Evolutionary conservation across 176 grass and related monocot genomes (phyloP), one percentile per base, ranked within the genome.

Genomic region (Musa itinerans): DNA sequence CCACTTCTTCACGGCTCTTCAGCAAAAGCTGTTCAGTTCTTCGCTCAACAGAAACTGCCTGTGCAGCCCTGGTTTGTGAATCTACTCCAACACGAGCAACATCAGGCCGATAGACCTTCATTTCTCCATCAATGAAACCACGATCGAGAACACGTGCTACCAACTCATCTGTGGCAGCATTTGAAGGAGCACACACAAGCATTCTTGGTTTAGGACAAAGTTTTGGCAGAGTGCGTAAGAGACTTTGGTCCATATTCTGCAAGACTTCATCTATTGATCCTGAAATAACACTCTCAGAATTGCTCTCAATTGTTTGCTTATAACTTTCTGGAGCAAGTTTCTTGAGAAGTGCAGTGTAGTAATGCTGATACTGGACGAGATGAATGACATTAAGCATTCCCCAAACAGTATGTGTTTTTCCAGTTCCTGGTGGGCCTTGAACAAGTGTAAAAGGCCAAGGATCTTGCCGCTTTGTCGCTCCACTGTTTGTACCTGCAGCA

Each of bases 371-470:
- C 69, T 99, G 96, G 50, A 99, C 96, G 61, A 99, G 85, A 89
- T 99, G 96, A 72, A 99, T 99, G 70, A 99, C 96, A 87, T 99
- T 99, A 74, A 99, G 68, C 96, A 99, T 99, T 53, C 96, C 96
- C 91, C 96, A 99, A 9, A 99, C 96, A 11, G 96, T 99, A 72
- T 99, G 96, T 48, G 96, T 95, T 84, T 99, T 99, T 16, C 96
- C 96, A 74, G 96, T 99, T 34, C 96, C 96, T 1, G 96, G 96
- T 13, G 96, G 96, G 48, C 96, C 96, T 82, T 99, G 96, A 75
- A 99, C 96, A 51, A 99, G 86, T 9, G 96, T 99, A 79, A 99
- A 99, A 80, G 96, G 96, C 96, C 96, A 95, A 56, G 96, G 91
- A 64, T 99, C 90, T 89, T 99, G 95, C 83, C 86, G 89, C 79